Evolutionary conservation across 176 grass and related monocot genomes (phyloP), one percentile per base, ranked within the genome.

Genomic region (Poa pratensis): DNA sequence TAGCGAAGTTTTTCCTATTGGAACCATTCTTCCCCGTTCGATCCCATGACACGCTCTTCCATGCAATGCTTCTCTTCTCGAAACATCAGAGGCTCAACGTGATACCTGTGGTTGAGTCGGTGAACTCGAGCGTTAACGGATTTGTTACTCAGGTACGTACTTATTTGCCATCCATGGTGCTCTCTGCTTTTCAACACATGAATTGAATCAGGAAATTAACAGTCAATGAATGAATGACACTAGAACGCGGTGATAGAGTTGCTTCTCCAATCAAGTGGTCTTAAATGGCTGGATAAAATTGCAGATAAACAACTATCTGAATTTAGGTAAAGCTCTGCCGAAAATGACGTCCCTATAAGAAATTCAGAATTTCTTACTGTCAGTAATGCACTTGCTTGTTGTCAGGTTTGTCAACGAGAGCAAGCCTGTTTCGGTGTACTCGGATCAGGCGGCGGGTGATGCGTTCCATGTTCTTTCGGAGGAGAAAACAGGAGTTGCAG

Each of bases 1-100:
- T 94, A 70, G 84, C 89, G 1, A 94, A 91, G 77, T 18, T 55
- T 42, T 91, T 71, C 83, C 75, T 91, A 19, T 87, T 32, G 89
- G 87, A 94, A 60, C 84, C 81, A n/a, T 94, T 94, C 87, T 94
- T 94, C 88, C 92, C 89, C 32, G 85, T 85, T 67, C 84, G 85
- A 23, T 66, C n/a, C 17, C 39, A 82, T 9, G 87, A 89, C 10
- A 82, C 81, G 4, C 84, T 94, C 22, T 94, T 94, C 75, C 92
- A 94, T 13, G 76, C 78, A 20, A 83, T 91, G 81, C 80, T 91
- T 22, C 83, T 91, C 9, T 94, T 94, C 78, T 74, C 92, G 0
- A 94, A 89, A 19, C 92, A 94, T 59, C 81, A 76, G 4, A 91
- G 89, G 60, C 80, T 91, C 49, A 87, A 89, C 35, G 87, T 94